Base-by-base conservation (phyloP, 176 grass and related monocot species). In the Phragmites australis region DNA sequence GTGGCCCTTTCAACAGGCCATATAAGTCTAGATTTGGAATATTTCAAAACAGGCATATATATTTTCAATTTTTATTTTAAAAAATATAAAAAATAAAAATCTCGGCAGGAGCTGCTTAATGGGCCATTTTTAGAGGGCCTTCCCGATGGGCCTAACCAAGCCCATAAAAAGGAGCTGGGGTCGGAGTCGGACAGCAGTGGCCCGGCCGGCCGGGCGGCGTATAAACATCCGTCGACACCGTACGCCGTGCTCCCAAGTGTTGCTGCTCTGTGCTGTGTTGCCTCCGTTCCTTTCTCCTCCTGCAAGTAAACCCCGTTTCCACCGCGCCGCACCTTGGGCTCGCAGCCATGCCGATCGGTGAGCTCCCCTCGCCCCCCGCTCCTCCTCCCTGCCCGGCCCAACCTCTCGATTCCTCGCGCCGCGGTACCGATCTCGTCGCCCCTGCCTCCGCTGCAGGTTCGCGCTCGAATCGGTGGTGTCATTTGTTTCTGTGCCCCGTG, bases 321-420 rank as follows among this genome's bases (percentile, higher is more conserved):
- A 21, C 79, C 40, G 51, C 76, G 65, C 59, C 68, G 72, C 41
- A 60, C 49, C 84, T 40, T 45, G 19, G 78, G 43, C 65, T 87
- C 71, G 65, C 75, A 42, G 82, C 70, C 72, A 94, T 94, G 92
- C 84, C 11, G 65, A 94, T 87, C 22, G 92, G 92, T 94, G 76
- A 83, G 86, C 65, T 70, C 57, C 53, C 46, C 41, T 47, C 42
- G 63, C 8, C 23, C 63, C 14, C 30, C 51, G 0, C 13, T 14
- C 43, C 74, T 34, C 71, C 26, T 46, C 58, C 11, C 5, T 17
- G 12, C 4, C 17, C 0, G 9, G 11, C 23, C 50, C 58, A 11
- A n/a, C 9, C 54, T 7, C 9, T 68, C 43, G 43, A 1, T 51
- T 66, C 18, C 6, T 19, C 76, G 18, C 32, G 14, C 15, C 11